Conservation (phyloP, 2,329 filamentous ascomycete species). For the Huntiella savannae region DNA sequence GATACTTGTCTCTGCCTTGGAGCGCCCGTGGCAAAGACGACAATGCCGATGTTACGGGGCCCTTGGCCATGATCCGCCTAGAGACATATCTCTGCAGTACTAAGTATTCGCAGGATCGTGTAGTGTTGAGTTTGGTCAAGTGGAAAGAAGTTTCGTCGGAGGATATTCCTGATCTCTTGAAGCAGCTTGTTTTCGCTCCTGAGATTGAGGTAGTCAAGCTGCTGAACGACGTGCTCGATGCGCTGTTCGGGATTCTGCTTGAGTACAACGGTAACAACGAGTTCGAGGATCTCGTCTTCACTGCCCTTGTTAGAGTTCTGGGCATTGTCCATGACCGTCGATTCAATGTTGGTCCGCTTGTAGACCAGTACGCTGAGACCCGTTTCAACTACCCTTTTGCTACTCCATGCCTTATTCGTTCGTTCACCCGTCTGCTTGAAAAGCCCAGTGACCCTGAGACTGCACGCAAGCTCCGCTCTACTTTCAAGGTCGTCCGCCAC, state of each 20-base stretch:
- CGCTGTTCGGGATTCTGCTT: constrained; percentile 77
- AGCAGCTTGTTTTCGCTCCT: constrained; percentile 76
- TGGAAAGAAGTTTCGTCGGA: constrained; percentile 64
- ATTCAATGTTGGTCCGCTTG: constrained; percentile 77
- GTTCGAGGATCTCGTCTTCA: constrained; percentile 84
- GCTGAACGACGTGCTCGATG: constrained; percentile 71
- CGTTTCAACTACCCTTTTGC: constrained; percentile 89
- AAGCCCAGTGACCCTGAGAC: constrained; percentile 69
- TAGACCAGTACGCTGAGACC: constrained; percentile 76
- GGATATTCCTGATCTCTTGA: constrained; percentile 54
- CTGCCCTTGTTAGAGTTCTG: constrained; percentile 70
- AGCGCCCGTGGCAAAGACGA: constrained; percentile 46
- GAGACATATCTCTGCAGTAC: constrained; percentile 89
- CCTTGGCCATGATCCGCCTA: constrained; percentile 59
- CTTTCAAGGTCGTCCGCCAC: constrained; percentile 86
- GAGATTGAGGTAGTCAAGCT: constrained; percentile 97
- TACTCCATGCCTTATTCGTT: constrained; percentile 70
- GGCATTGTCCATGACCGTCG: constrained; percentile 87
- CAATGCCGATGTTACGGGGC: constrained; percentile 57
- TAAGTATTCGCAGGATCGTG: constrained; percentile 78
- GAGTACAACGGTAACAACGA: constrained; percentile 83
- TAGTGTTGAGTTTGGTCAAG: constrained; percentile 62
- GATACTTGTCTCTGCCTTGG: constrained; percentile 76
- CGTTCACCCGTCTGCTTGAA: constrained; percentile 65
- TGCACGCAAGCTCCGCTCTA: constrained; percentile 67